These are phyloP conservation scores for Ogataea zsoltii DNA, from an alignment of 805 yeast genomes.

Conservation along the genomic window DNA sequence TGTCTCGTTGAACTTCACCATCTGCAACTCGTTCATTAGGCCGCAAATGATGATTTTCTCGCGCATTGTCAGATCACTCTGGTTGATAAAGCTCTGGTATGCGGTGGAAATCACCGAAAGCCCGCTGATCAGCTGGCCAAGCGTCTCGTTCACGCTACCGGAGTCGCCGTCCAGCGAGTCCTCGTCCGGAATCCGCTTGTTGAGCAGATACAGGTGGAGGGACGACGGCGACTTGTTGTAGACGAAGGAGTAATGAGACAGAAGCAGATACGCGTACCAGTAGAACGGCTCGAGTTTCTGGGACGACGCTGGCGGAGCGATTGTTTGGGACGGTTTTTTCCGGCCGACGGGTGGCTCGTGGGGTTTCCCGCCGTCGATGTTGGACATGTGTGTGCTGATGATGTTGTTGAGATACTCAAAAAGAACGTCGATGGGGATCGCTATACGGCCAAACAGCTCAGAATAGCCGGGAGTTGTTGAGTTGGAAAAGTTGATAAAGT, in stretches of 20 bases:
- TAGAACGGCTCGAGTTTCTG: conserved; percentile 29
- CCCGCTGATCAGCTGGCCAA: conserved; percentile 26
- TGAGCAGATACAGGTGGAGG: conserved; percentile 32
- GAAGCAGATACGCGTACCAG: conserved; percentile 51
- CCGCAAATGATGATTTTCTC: conserved; percentile 32
- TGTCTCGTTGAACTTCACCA: conserved; percentile 33
- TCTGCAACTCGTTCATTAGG: conserved; percentile 35
- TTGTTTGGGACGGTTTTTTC: background rate
- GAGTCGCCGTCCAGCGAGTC: conserved; percentile 5
- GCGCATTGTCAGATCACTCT: conserved; percentile 19
- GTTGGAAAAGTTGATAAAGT: conserved; percentile 35
- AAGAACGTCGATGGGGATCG: conserved; percentile 46
- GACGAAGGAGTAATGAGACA: conserved; percentile 43
- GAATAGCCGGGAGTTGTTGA: conserved; percentile 8
- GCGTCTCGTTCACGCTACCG: conserved; percentile 13
- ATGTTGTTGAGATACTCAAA: conserved; percentile 52
- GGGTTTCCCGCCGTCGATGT: conserved; percentile 20
- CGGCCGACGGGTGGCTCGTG: background rate
- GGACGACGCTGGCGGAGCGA: background rate
- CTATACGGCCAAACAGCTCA: conserved; percentile 16
- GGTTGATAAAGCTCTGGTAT: conserved; percentile 19
- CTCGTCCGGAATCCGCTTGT: conserved; percentile 29
- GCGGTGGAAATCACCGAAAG: conserved; percentile 29
- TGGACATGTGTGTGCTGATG: conserved; percentile 42
- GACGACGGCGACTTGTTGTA: conserved; percentile 44